Conservation (phyloP, 805 yeast genomes). For the Aciculoconidium aculeatum region DNA sequence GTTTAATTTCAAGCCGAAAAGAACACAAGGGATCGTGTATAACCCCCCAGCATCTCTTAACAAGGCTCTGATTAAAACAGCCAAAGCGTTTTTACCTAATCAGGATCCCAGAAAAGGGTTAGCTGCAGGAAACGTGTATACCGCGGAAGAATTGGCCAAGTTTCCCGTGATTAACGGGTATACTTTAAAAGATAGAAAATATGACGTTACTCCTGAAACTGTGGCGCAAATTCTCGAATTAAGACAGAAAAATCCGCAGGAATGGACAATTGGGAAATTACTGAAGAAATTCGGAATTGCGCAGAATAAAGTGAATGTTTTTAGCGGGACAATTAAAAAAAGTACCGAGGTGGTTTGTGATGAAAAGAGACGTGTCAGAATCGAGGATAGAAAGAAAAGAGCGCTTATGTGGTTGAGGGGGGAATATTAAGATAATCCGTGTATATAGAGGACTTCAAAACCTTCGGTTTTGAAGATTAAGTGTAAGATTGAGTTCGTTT, state of each 20-base stretch:
- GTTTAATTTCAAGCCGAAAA: constrained; percentile 51
- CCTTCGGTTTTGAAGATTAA: too few species aligned
- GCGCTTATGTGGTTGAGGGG: constrained; percentile 59
- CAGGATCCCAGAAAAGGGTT: constrained; percentile 51
- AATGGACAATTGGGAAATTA: constrained; percentile 57
- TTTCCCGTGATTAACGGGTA: constrained; percentile 37
- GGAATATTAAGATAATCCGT: constrained; percentile 38
- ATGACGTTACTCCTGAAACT: constrained; percentile 53
- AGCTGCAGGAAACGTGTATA: constrained; percentile 21
- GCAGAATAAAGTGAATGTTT: constrained; percentile 23
- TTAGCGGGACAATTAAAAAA: constrained; percentile 37
- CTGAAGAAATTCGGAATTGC: constrained; percentile 57
- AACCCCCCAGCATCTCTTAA: constrained; percentile 53
- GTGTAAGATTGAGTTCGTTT: too few species aligned
- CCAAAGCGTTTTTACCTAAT: constrained; percentile 61
- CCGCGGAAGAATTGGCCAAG: constrained; percentile 28
- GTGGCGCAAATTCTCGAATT: constrained; percentile 51
- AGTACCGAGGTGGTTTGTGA: constrained; percentile 15
- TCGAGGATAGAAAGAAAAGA: constrained; percentile 55
- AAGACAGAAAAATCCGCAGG: constrained; percentile 52
- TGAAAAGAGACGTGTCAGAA: constrained; percentile 41
- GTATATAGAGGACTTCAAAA: too few species aligned
- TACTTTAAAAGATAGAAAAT: constrained; percentile 36
- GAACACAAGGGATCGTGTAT: constrained; percentile 55
- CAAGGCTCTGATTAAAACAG: constrained; percentile 50